Conservation (phyloP, 176 grass and related monocot genomes). For the Lolium rigidum region DNA sequence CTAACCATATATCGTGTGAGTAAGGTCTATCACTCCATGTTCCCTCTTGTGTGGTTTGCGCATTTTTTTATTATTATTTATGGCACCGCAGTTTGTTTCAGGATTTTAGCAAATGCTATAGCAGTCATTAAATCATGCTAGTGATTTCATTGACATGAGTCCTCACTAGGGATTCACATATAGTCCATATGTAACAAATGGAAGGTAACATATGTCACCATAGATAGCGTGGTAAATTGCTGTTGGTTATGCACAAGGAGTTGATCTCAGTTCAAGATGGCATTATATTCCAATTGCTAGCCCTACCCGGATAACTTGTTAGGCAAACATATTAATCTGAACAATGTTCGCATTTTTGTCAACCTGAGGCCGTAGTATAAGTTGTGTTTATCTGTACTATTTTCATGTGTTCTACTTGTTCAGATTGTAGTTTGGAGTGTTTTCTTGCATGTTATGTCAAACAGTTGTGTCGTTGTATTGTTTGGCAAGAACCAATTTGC, state of each 20-base stretch:
- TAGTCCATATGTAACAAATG: background rate
- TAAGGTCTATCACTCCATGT: conserved; percentile 2
- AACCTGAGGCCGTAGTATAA: background rate
- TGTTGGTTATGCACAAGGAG: background rate
- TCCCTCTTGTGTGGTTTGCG: background rate
- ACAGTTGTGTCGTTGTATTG: background rate
- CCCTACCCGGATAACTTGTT: background rate
- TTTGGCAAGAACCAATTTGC: background rate
- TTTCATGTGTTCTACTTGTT: background rate
- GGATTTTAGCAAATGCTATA: conserved; percentile 15
- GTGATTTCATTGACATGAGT: background rate
- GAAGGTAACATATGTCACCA: background rate
- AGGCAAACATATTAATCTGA: background rate
- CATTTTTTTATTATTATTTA: background rate
- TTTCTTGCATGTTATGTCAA: conserved; percentile 17
- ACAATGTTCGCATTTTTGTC: background rate
- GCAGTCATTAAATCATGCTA: background rate
- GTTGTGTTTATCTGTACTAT: background rate
- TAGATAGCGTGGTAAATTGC: conserved; percentile 7
- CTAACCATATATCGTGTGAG: background rate
- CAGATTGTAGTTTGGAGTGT: background rate
- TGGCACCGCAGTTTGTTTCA: conserved; percentile 6
- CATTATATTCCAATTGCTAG: background rate
- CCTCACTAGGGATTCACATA: background rate
- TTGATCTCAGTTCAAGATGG: background rate